These are phyloP conservation scores for Sanghuangporus sanghuang DNA, from an alignment of 1,284 basidiomycete genomes.

Conservation along the genomic window DNA sequence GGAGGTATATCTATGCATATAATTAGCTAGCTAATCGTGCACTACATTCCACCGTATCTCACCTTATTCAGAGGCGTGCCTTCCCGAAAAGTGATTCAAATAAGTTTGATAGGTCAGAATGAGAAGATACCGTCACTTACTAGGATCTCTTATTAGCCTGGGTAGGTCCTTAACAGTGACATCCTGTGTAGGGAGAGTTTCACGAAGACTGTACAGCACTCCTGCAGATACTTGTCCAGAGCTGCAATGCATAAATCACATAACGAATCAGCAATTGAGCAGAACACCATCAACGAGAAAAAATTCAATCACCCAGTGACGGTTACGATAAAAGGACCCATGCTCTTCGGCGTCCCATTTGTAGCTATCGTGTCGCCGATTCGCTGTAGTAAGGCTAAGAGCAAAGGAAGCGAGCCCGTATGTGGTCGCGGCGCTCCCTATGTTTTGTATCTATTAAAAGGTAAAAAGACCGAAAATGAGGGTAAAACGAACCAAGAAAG, in stretches of 20 bases:
- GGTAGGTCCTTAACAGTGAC: constrained; percentile 57
- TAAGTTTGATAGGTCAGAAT: not conserved
- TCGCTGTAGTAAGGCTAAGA: constrained; percentile 51
- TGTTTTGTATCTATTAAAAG: not conserved
- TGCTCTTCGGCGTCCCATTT: constrained; percentile 54
- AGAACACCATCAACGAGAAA: not conserved
- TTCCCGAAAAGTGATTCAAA: constrained; percentile 22
- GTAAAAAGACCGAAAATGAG: not conserved
- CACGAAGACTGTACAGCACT: constrained; percentile 62
- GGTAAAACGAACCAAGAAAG: constrained; percentile 61
- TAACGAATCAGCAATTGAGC: not conserved
- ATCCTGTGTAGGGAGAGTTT: constrained; percentile 57
- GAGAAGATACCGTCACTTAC: constrained; percentile 32
- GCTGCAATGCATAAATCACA: constrained; percentile 31
- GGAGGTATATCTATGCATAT: constrained; percentile 62
- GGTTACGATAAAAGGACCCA: constrained; percentile 78
- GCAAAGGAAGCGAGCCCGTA: constrained; percentile 54
- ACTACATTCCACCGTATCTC: not conserved
- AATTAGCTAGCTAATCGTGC: not conserved
- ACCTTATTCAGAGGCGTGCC: constrained; percentile 53
- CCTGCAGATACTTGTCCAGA: constrained; percentile 79
- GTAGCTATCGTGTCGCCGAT: constrained; percentile 54
- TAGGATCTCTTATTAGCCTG: constrained; percentile 42
- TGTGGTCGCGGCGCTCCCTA: constrained; percentile 81
- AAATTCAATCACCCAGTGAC: constrained; percentile 64